Percentiles rank a stretch among this genome's conserved stretches.
phyloP scores from a whole-genome alignment of 768 basidiomycete genomes.

The Tulasnella sp. region DNA sequence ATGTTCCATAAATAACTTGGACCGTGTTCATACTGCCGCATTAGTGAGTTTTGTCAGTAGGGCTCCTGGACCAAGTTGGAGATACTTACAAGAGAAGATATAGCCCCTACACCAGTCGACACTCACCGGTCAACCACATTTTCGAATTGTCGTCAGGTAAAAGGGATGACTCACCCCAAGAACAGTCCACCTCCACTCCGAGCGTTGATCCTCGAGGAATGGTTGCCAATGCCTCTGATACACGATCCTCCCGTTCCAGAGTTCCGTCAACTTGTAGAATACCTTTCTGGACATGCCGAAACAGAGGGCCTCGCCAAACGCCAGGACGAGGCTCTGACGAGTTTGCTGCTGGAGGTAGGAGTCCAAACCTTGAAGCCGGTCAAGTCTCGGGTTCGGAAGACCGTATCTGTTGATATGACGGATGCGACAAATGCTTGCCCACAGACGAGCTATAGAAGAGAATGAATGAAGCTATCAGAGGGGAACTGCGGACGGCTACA shows the following conservation, averaged over 20 bases:
- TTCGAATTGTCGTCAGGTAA: not conserved
- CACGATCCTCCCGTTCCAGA: not conserved
- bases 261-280: not conserved
- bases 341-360: not conserved
- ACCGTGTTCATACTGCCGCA: not conserved
- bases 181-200: not conserved
- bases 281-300: not conserved
- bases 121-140: too few relatives aligned
- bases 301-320: not conserved
- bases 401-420: constrained; percentile 2
- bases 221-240: not conserved
- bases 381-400: not conserved
- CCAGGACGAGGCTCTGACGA: not conserved
- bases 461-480: not conserved
- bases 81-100: not conserved
- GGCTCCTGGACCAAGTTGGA: not conserved
- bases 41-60: not conserved
- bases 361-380: not conserved
- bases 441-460: not conserved
- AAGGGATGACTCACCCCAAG: not conserved
- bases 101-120: not conserved
- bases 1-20: not conserved
- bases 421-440: not conserved
- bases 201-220: not conserved
- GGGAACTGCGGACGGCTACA: too few relatives aligned